phyloP scores from a whole-genome alignment of 345 rosid genomes.

The Hibiscus trionum region DNA sequence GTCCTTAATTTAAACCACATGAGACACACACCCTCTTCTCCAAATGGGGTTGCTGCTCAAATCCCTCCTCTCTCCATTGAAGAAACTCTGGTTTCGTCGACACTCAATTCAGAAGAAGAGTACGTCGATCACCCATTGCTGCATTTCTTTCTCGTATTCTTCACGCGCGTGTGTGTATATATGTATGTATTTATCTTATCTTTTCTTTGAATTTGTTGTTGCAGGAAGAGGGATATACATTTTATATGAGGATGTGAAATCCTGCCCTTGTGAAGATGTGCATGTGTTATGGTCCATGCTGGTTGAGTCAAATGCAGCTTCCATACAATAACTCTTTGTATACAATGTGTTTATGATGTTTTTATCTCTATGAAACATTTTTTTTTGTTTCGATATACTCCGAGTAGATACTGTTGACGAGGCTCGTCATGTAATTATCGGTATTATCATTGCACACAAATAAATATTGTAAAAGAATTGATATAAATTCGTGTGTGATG shows the following conservation, averaged over 20 bases:
- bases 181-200: too few relatives aligned
- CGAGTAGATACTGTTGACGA: too few relatives aligned
- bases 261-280: background rate
- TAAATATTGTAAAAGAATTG: too few relatives aligned
- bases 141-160: too few relatives aligned
- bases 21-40: slow-evolving; percentile 29
- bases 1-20: slow-evolving; percentile 15
- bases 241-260: background rate
- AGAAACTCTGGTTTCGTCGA: slow-evolving; percentile 80
- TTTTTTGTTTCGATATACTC: too few relatives aligned
- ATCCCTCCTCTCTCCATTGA: slow-evolving; percentile 85
- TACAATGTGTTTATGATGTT: background rate
- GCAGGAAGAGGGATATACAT: background rate
- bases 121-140: slow-evolving; percentile 17
- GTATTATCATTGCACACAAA: too few relatives aligned
- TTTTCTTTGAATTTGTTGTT: too few relatives aligned
- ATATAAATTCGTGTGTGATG: too few relatives aligned
- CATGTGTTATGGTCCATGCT: background rate
- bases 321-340: background rate
- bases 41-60: slow-evolving; percentile 75
- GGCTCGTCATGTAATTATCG: too few relatives aligned
- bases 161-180: too few relatives aligned
- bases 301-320: background rate
- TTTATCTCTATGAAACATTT: background rate
- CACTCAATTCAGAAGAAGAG: slow-evolving; percentile 68